phyloP scores from a whole-genome alignment of 192 early-diverging fungal genomes.

The Mortierella claussenii region DNA sequence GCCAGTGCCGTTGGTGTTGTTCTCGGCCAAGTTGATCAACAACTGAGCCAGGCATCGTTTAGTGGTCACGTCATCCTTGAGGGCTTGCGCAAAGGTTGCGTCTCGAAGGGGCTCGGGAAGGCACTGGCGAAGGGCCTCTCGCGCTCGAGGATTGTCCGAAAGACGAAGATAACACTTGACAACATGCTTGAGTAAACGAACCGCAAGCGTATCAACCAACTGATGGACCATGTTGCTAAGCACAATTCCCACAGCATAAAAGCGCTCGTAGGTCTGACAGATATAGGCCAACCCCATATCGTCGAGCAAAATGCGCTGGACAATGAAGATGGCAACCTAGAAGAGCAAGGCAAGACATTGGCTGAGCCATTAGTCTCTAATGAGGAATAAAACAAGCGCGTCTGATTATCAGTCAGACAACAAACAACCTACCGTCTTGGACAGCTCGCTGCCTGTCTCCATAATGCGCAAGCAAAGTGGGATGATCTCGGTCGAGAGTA shows the following conservation, averaged over 20 bases:
- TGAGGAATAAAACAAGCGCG: no score
- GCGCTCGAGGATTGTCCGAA: slow-evolving; percentile 91
- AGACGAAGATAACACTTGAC: slow-evolving; percentile 92
- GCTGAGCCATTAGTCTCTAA: no score
- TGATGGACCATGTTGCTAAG: slow-evolving; percentile 94
- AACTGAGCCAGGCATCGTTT: slow-evolving; percentile 85
- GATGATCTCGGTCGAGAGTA: slow-evolving; percentile 96
- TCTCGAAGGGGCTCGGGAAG: slow-evolving; percentile 91
- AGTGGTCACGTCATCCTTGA: slow-evolving; percentile 92
- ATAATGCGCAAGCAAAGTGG: slow-evolving; percentile 98
- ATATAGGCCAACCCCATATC: slow-evolving; percentile 92
- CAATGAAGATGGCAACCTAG: slow-evolving; percentile 95
- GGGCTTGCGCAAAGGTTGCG: slow-evolving; percentile 81
- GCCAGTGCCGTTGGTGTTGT: no score
- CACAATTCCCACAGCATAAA: slow-evolving; percentile 95
- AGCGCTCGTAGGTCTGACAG: slow-evolving; percentile 91
- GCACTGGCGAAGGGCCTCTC: slow-evolving; percentile 91
- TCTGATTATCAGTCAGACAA: not conserved
- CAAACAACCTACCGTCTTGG: slow-evolving; percentile 79
- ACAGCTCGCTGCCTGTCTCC: slow-evolving; percentile 96
- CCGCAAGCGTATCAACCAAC: slow-evolving; percentile 85
- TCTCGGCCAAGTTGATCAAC: slow-evolving; percentile 65
- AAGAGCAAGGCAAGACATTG: not conserved
- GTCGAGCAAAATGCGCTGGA: slow-evolving; percentile 96
- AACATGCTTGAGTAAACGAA: slow-evolving; percentile 93